phyloP scores from a whole-genome alignment of 768 basidiomycete genomes.

The Scleroderma bovista region DNA sequence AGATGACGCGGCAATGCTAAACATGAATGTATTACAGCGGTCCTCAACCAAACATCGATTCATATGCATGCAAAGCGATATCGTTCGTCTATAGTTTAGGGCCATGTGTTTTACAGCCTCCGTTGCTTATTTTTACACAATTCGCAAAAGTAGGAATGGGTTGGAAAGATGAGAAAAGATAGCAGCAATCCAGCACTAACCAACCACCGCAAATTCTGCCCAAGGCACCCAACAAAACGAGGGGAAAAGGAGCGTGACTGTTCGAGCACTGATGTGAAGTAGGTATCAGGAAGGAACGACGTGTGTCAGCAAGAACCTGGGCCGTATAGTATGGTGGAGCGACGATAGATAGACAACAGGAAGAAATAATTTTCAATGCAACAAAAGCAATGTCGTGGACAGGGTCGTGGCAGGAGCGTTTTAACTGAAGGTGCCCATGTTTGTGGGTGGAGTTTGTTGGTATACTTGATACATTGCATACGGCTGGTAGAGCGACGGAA shows the following conservation, averaged over 20 bases:
- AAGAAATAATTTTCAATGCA: constrained; percentile 29
- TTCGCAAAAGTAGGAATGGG: constrained; percentile 22
- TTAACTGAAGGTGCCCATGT: constrained; percentile 74
- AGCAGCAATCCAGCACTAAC: constrained; percentile 28
- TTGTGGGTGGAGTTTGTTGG: constrained; percentile 67
- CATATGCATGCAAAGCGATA: too few species aligned
- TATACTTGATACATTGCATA: constrained; percentile 80
- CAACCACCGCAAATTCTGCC: constrained; percentile 18
- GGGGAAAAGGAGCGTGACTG: constrained; percentile 16
- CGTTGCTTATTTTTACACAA: constrained; percentile 36
- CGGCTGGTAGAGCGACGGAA: constrained; percentile 67
- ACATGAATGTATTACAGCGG: background rate
- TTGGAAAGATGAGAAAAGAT: constrained; percentile 23
- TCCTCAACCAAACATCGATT: too few species aligned
- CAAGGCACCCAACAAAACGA: constrained; percentile 14
- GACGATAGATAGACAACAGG: constrained; percentile 29
- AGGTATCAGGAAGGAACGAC: constrained; percentile 29
- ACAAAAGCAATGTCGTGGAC: constrained; percentile 38
- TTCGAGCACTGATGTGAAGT: constrained; percentile 10
- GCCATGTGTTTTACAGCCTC: constrained; percentile 34
- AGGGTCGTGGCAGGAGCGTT: constrained; percentile 24
- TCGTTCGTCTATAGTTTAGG: constrained; percentile 27
- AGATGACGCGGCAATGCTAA: background rate
- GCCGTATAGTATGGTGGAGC: constrained; percentile 16
- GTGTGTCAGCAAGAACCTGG: constrained; percentile 21